Evolutionary conservation across 1,139 yeast genomes (phyloP).

Genomic region (Trichomonascaceae sp.): DNA sequence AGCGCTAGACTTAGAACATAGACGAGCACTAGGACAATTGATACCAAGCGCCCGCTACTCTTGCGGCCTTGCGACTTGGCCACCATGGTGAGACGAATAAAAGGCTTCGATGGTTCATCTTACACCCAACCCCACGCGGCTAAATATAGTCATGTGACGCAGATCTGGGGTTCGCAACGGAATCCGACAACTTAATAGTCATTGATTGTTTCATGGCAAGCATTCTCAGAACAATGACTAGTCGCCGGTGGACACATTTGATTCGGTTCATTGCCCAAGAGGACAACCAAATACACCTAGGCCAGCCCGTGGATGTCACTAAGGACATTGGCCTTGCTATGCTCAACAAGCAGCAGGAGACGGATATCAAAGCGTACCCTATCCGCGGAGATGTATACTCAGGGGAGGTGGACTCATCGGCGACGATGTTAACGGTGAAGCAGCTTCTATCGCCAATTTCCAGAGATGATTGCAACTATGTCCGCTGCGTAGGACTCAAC

Average conservation of each 20-base stretch:
- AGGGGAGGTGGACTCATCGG: conserved; percentile 3
- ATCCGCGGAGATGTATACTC: conserved; percentile 4
- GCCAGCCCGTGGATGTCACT: conserved; percentile 4
- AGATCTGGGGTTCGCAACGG: too few species aligned
- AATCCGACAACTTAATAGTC: too few species aligned
- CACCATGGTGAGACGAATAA: too few species aligned
- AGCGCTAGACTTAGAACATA: too few species aligned
- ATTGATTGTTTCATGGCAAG: too few species aligned
- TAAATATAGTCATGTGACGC: too few species aligned
- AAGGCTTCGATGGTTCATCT: too few species aligned
- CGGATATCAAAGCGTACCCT: conserved; percentile 2
- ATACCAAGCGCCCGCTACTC: too few species aligned
- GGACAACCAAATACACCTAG: conserved; percentile 3
- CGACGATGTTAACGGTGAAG: conserved; percentile 1
- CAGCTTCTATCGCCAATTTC: conserved; percentile 2
- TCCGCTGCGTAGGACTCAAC: conserved; percentile 8
- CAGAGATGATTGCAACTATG: conserved; percentile 1
- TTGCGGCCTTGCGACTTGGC: too few species aligned
- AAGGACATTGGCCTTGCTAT: conserved; percentile 4
- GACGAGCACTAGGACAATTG: too few species aligned
- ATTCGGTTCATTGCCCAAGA: conserved; percentile 5
- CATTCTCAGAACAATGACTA: too few species aligned
- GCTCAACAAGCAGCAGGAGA: conserved; percentile 14
- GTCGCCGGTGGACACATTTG: conserved; percentile 6
- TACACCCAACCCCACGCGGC: too few species aligned